Percentiles rank a stretch among this genome's conserved stretches.
phyloP scores from a whole-genome alignment of 1,139 yeast genomes.

The Geotrichum restrictum region DNA sequence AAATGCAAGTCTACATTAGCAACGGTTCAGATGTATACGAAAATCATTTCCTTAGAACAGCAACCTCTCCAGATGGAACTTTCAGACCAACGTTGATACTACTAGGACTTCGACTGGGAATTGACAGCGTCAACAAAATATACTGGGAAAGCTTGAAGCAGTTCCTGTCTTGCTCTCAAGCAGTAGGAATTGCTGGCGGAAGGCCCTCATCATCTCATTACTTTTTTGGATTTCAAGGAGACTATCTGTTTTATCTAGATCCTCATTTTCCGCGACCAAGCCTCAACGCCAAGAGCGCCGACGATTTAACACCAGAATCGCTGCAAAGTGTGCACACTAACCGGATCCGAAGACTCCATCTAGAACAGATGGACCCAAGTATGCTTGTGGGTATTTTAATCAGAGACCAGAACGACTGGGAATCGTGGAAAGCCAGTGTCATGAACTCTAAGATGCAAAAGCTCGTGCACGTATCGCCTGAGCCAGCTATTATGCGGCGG shows the following conservation, averaged over 20 bases:
- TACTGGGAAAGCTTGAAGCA: slow-evolving; percentile 67
- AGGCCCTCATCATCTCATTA: slow-evolving; percentile 90
- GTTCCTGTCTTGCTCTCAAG: slow-evolving; percentile 52
- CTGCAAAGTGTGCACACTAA: slow-evolving; percentile 55
- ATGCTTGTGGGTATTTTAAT: slow-evolving; percentile 83
- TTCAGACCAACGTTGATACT: slow-evolving; percentile 57
- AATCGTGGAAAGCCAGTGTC: slow-evolving; percentile 48
- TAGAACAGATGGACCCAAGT: slow-evolving; percentile 82
- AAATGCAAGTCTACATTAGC: slow-evolving; percentile 53
- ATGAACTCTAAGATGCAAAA: slow-evolving; percentile 44
- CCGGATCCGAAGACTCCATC: slow-evolving; percentile 54
- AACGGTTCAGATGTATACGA: slow-evolving; percentile 78
- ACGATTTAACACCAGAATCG: slow-evolving; percentile 33
- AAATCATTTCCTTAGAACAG: slow-evolving; percentile 44
- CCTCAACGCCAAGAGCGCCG: slow-evolving; percentile 32
- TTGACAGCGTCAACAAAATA: slow-evolving; percentile 63
- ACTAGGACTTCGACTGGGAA: slow-evolving; percentile 79
- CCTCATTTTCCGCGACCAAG: slow-evolving; percentile 79
- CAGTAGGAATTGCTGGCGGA: slow-evolving; percentile 96
- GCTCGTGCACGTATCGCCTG: slow-evolving; percentile 36
- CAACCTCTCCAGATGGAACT: slow-evolving; percentile 25
- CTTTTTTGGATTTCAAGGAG: slow-evolving; percentile 76
- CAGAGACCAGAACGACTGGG: slow-evolving; percentile 52
- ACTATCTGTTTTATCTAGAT: slow-evolving; percentile 71
- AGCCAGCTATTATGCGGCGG: slow-evolving; percentile 28